A percentile compares a stretch with the other conserved stretches of the same genome.
These are phyloP conservation scores for Aspergillus olivimuriae DNA, from an alignment of 495 filamentous ascomycete species.

Conservation along the genomic window DNA sequence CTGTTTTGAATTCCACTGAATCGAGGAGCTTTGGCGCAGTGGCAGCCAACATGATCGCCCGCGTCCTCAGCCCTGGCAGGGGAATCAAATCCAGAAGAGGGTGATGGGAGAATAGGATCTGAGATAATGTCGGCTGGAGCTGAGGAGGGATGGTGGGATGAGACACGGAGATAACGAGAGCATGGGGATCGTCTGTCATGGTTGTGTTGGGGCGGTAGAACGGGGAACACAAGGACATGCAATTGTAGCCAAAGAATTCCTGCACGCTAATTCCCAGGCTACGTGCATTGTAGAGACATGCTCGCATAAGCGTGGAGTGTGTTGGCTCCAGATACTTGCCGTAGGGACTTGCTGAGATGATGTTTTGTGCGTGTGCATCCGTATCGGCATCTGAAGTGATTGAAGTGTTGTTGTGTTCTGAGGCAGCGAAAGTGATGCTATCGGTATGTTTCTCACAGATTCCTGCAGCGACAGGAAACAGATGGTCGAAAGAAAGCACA, in stretches of 20 bases:
- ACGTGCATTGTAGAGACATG: slow-evolving; percentile 31
- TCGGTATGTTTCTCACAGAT: no score
- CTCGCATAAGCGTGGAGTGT: slow-evolving; percentile 10
- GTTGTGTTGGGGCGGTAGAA: slow-evolving; percentile 27
- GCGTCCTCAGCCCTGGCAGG: slow-evolving; percentile 29
- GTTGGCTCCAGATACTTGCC: slow-evolving; percentile 2
- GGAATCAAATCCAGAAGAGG: slow-evolving; percentile 39
- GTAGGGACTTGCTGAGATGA: not conserved
- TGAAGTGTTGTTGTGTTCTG: no score
- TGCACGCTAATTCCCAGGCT: slow-evolving; percentile 24
- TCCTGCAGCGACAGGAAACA: not conserved
- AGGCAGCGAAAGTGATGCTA: no score
- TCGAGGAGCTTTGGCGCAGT: slow-evolving; percentile 25
- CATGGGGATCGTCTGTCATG: slow-evolving; percentile 16
- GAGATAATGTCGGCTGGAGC: slow-evolving; percentile 37
- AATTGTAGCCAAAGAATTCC: slow-evolving; percentile 16
- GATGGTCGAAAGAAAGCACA: not conserved
- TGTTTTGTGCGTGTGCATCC: not conserved
- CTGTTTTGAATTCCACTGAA: slow-evolving; percentile 34
- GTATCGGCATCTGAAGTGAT: not conserved
- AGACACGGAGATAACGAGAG: slow-evolving; percentile 16
- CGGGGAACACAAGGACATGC: slow-evolving; percentile 23
- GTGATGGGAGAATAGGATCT: slow-evolving; percentile 40
- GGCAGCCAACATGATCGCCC: slow-evolving; percentile 31
- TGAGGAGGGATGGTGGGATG: slow-evolving; percentile 25